Conservation (phyloP, 345 rosid genomes). For the Brassica juncea region DNA sequence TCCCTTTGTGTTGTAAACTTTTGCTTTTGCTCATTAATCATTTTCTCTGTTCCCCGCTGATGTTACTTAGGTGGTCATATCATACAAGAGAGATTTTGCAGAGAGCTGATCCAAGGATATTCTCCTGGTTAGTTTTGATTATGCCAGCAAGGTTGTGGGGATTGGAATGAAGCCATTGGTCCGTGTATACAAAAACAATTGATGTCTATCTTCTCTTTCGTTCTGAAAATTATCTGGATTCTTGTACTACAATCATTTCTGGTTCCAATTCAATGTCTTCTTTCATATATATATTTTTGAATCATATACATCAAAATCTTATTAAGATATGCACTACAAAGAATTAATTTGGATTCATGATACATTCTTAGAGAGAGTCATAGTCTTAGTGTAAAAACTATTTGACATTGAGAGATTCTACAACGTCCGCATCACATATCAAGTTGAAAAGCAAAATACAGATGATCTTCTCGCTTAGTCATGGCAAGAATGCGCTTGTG, state of each 20-base stretch:
- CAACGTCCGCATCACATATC: neutral
- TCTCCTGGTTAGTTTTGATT: constrained; percentile 32
- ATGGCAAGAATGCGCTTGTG: constrained; percentile 33
- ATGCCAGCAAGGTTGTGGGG: constrained; percentile 18
- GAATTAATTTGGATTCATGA: neutral
- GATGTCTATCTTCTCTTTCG: constrained; percentile 31
- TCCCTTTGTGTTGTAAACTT: neutral
- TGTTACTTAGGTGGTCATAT: constrained; percentile 30
- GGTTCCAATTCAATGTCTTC: constrained; percentile 7
- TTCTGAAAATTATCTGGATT: constrained; percentile 11
- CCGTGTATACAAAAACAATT: constrained; percentile 31
- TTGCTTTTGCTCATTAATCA: constrained; percentile 2
- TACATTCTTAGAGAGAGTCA: neutral
- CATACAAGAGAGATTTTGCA: constrained; percentile 8
- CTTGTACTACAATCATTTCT: constrained; percentile 3
- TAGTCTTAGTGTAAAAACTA: neutral
- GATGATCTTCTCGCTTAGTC: neutral
- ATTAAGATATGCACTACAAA: constrained; percentile 2
- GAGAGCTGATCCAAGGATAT: constrained; percentile 22
- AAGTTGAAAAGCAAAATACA: constrained; percentile 18
- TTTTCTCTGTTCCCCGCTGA: neutral
- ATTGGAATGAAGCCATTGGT: constrained; percentile 46
- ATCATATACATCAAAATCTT: constrained; percentile 21
- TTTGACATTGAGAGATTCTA: neutral
- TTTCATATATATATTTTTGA: neutral